Percentiles rank a stretch among this genome's conserved stretches.
phyloP scores from a whole-genome alignment of 2,329 filamentous ascomycete genomes.

The Chaetomium globosum region DNA sequence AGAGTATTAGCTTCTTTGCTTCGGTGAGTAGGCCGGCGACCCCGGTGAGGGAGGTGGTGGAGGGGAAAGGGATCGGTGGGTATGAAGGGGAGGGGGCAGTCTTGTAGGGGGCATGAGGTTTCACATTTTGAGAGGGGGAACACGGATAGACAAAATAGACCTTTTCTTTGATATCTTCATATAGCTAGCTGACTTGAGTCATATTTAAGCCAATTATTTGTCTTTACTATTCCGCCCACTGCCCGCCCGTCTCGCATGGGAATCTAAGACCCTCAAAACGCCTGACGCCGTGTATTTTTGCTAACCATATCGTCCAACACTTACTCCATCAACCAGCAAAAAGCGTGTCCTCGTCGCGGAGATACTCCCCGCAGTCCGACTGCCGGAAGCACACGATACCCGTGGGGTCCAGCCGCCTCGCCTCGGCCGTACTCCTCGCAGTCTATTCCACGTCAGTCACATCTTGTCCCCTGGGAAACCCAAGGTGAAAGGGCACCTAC shows the following conservation, averaged over 20 bases:
- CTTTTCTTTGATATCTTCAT: slow-evolving; percentile 22
- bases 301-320: not conserved
- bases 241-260: not conserved
- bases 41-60: slow-evolving; percentile 33
- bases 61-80: slow-evolving; percentile 33
- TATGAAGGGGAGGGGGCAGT: slow-evolving; percentile 31
- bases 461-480: not conserved
- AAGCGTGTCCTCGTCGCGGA: slow-evolving; percentile 76
- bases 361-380: slow-evolving; percentile 90
- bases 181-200: not conserved
- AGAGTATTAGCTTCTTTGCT: slow-evolving; percentile 78
- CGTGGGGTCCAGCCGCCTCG: slow-evolving; percentile 83
- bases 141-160: slow-evolving; percentile 17
- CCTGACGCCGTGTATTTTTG: slow-evolving; percentile 30
- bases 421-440: slow-evolving; percentile 82
- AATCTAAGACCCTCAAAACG: slow-evolving; percentile 25
- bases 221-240: not conserved
- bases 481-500: slow-evolving; percentile 16
- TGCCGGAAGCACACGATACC: slow-evolving; percentile 88
- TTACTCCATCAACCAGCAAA: slow-evolving; percentile 53
- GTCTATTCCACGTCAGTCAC: slow-evolving; percentile 57
- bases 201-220: not conserved
- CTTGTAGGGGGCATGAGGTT: slow-evolving; percentile 11
- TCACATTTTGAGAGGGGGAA: not conserved
- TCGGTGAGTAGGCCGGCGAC: slow-evolving; percentile 52